phyloP scores from a whole-genome alignment of 129 eudicot species.

The Solidago caesia region DNA sequence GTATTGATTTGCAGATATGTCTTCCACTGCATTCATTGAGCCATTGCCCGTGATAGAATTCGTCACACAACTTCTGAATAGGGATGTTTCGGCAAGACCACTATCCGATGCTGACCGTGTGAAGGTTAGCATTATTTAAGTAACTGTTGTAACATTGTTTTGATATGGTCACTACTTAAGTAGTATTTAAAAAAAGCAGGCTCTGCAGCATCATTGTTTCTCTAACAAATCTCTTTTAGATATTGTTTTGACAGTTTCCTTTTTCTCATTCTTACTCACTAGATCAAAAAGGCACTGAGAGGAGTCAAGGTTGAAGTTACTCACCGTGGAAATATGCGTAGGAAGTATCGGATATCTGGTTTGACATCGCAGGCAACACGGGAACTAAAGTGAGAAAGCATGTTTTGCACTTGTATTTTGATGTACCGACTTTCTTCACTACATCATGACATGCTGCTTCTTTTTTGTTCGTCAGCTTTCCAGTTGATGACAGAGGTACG shows the following conservation, averaged over 20 bases:
- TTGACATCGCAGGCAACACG: slow-evolving; percentile 92
- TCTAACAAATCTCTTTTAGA: not conserved
- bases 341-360: slow-evolving; percentile 92
- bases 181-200: not conserved
- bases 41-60: slow-evolving; percentile 91
- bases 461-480: slow-evolving; percentile 47
- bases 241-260: not conserved
- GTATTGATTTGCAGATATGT: slow-evolving; percentile 67
- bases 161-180: too few species aligned
- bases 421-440: not conserved
- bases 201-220: not conserved
- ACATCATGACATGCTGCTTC: slow-evolving; percentile 14
- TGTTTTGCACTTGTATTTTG: not conserved
- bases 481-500: slow-evolving; percentile 86
- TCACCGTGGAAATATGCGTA: slow-evolving; percentile 90
- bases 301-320: slow-evolving; percentile 98
- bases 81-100: slow-evolving; percentile 77
- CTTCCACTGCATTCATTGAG: slow-evolving; percentile 98
- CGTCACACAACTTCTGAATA: slow-evolving; percentile 68
- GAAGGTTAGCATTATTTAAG: slow-evolving; percentile 44
- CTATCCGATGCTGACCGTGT: slow-evolving; percentile 93
- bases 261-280: slow-evolving; percentile 4
- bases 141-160: not conserved
- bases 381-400: slow-evolving; percentile 70
- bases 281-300: slow-evolving; percentile 93